phyloP scores from a whole-genome alignment of 169 alveolate genomes.

The Babesia ovata region DNA sequence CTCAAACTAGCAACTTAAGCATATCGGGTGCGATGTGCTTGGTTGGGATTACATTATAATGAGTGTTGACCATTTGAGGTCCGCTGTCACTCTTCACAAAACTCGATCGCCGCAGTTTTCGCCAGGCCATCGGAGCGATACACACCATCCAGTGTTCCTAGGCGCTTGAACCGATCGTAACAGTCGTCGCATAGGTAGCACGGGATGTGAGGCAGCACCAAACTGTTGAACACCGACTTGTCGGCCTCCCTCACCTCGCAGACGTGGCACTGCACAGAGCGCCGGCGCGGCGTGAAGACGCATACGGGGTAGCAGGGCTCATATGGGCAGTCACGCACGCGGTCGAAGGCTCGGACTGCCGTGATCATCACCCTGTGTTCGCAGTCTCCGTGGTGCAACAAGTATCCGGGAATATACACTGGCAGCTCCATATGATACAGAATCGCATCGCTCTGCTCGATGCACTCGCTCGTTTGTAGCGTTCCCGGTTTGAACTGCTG shows the following conservation, averaged over 20 bases:
- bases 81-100: constrained; percentile 3
- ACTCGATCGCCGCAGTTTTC: constrained; percentile 7
- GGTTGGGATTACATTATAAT: no score
- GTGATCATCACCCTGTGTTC: constrained; percentile 82
- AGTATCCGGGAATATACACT: constrained; percentile 72
- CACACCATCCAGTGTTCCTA: constrained; percentile 18
- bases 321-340: constrained; percentile 71
- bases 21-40: no score
- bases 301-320: constrained; percentile 76
- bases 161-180: constrained; percentile 62
- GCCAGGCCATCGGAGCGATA: constrained; percentile 41
- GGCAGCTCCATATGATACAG: constrained; percentile 75
- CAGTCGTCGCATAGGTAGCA: constrained; percentile 79
- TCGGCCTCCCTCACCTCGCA: constrained; percentile 75
- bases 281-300: constrained; percentile 73
- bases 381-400: constrained; percentile 85
- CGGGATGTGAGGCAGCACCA: constrained; percentile 80
- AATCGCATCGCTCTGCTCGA: constrained; percentile 71
- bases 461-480: constrained; percentile 63
- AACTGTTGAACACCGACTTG: constrained; percentile 74
- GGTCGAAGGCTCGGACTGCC: constrained; percentile 70
- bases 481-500: constrained; percentile 52
- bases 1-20: no score
- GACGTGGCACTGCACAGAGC: constrained; percentile 71
- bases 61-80: no score